Evolutionary conservation across 2,329 filamentous ascomycete genomes (phyloP).

Genomic region (Trichoderma lentiforme): DNA sequence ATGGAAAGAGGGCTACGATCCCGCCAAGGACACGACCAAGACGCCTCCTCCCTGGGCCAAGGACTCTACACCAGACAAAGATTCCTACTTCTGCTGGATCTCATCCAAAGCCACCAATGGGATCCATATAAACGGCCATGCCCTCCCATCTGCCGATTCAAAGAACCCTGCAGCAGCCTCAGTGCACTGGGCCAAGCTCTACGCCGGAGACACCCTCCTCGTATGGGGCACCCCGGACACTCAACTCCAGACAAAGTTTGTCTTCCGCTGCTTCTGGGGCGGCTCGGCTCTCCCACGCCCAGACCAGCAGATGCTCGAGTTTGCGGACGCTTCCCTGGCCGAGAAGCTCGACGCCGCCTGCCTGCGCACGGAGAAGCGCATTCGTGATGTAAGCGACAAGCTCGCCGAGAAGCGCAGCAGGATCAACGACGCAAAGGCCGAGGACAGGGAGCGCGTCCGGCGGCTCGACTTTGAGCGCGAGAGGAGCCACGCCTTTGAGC

Average conservation of each 20-base stretch:
- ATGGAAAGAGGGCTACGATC: constrained; percentile 66
- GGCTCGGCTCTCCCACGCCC: constrained; percentile 46
- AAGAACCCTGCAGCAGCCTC: constrained; percentile 55
- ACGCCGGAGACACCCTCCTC: constrained; percentile 73
- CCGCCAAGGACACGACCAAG: constrained; percentile 52
- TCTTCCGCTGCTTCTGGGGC: constrained; percentile 56
- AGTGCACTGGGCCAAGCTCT: constrained; percentile 62
- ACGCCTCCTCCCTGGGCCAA: constrained; percentile 46
- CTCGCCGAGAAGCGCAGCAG: constrained; percentile 39
- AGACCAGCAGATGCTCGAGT: constrained; percentile 26
- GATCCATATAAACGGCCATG: constrained; percentile 72
- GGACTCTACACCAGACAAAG: constrained; percentile 38
- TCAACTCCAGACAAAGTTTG: constrained; percentile 43
- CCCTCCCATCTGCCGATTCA: constrained; percentile 55
- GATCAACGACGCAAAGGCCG: constrained; percentile 43
- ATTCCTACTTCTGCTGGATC: constrained; percentile 67
- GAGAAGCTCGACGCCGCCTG: constrained; percentile 49
- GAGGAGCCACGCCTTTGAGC: constrained; percentile 49
- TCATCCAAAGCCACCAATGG: constrained; percentile 75
- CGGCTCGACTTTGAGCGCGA: constrained; percentile 46
- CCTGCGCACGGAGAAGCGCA: constrained; percentile 42
- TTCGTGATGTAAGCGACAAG: constrained; percentile 39
- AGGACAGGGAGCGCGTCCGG: constrained; percentile 42
- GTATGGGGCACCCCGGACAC: constrained; percentile 58
- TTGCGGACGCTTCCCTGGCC: constrained; percentile 40